These are phyloP conservation scores for Starmerella apis DNA, from an alignment of 805 yeast genomes.

Conservation along the genomic window DNA sequence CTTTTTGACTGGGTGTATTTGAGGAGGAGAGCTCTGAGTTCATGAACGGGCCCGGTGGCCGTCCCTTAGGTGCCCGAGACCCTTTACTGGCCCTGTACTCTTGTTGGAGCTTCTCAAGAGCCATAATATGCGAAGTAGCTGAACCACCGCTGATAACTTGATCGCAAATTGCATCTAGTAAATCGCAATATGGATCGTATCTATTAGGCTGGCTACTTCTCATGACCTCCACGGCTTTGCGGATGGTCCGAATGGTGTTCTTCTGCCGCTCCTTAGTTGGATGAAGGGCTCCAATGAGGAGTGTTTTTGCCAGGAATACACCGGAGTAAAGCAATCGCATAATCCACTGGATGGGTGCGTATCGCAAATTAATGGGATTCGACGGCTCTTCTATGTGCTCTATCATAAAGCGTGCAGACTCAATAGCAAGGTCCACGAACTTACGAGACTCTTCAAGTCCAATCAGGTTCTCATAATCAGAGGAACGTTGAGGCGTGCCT, in stretches of 20 bases:
- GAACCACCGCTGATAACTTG: conserved; percentile 1
- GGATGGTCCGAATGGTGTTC: background rate
- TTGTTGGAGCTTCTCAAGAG: conserved; percentile 2
- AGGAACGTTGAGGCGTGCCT: background rate
- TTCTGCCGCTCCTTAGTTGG: conserved; percentile 5
- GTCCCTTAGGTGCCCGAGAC: background rate
- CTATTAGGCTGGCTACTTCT: background rate
- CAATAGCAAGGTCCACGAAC: conserved; percentile 71
- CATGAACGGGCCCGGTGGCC: background rate
- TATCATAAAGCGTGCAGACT: conserved; percentile 71
- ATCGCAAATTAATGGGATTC: conserved; percentile 53
- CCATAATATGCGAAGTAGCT: background rate
- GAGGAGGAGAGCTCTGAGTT: background rate
- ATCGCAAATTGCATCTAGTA: conserved; percentile 4
- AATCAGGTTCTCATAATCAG: background rate
- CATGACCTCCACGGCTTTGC: background rate
- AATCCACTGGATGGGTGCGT: conserved; percentile 87
- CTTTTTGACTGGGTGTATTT: background rate
- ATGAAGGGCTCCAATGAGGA: conserved; percentile 29
- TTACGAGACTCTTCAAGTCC: conserved; percentile 27
- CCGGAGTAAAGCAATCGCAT: conserved; percentile 78
- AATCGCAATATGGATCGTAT: conserved; percentile 6
- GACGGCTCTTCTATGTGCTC: conserved; percentile 48
- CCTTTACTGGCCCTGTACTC: conserved; percentile 1
- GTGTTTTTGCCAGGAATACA: conserved; percentile 81